A percentile compares a stretch with the other conserved stretches of the same genome.
Evolutionary conservation across 495 filamentous ascomycete genomes (phyloP).

Genomic region (Cercophora scortea): DNA sequence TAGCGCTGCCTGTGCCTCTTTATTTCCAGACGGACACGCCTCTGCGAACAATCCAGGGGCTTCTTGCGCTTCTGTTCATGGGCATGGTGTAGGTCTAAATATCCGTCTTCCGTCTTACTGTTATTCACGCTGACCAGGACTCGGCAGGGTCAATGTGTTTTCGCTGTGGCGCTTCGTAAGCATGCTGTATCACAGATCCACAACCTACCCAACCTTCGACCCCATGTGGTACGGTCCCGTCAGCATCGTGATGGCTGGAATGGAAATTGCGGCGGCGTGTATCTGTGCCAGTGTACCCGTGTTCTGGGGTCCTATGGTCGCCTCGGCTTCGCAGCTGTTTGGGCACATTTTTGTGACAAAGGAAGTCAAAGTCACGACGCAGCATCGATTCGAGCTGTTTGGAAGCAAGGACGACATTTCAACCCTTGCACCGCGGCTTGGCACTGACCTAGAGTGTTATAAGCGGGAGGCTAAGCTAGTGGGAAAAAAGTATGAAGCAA

Average conservation of each 20-base stretch:
- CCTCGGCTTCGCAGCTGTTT: constrained; percentile 4
- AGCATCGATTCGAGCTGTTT: too few species aligned
- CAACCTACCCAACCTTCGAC: constrained; percentile 20
- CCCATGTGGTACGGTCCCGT: constrained; percentile 25
- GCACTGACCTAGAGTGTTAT: too few species aligned
- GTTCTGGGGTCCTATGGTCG: constrained; percentile 21
- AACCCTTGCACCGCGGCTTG: too few species aligned
- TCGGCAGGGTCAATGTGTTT: constrained; percentile 20
- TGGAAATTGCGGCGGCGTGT: constrained; percentile 20
- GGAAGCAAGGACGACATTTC: too few species aligned
- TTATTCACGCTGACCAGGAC: neutral
- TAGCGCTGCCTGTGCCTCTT: constrained; percentile 24
- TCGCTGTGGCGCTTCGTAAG: constrained; percentile 24
- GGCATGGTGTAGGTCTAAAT: constrained; percentile 18
- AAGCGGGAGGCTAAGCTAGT: too few species aligned
- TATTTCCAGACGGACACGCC: constrained; percentile 19
- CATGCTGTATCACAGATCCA: constrained; percentile 16
- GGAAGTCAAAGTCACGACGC: constrained; percentile 10
- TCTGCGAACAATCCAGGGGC: constrained; percentile 8
- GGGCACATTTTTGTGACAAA: constrained; percentile 27
- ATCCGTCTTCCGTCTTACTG: too few species aligned
- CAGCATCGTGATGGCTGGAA: constrained; percentile 18
- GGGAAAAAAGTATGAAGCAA: too few species aligned
- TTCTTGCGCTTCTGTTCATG: constrained; percentile 21
- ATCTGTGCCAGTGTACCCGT: constrained; percentile 29